Evolutionary conservation across 2,329 filamentous ascomycete species (phyloP), one percentile per base, ranked within the genome.

Genomic region (Geosmithia flava): DNA sequence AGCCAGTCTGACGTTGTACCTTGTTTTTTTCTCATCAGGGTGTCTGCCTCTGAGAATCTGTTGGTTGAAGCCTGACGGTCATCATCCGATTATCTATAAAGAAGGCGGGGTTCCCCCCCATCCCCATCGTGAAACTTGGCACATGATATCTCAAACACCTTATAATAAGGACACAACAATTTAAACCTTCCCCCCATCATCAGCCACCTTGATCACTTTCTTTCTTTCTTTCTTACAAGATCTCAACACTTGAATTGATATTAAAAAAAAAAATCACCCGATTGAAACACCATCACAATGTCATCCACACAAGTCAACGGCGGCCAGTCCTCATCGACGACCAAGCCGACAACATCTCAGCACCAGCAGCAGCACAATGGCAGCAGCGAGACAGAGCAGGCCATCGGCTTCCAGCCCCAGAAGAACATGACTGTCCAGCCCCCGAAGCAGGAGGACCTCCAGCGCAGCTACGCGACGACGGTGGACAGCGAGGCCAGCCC

Each of bases 381-480:
- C 30, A 49, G 23, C 23, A 27, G 4, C 23, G 23, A 27, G 23
- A 8, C 29, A 15, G 48, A 50, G n/a, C 50, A 33, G 20, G n/a
- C 16, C 13, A 53, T 51, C 47, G 74, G 74, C 52, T 75, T 80
- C 62, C 68, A 70, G 44, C 56, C 70, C 13, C 66, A 74, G 61
- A 67, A 68, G 41, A 66, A 80, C 57, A 84, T 89, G 68, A 66
- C 71, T 3, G 89, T 96, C 45, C 78, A 90, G 60, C 90, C 87
- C 20, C 87, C 91, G 16, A 79, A 80, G 51, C 75, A 82, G 57
- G 86, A 89, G 55, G 91, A 96, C 60, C 75, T 97, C 11, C 89
- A 95, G 68, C 81, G 81, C 49, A 86, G 78, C 60, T 93, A 93
- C 64, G 88, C 87, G 7, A 71, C 68, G 47, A 65, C 78, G 47